phyloP scores from a whole-genome alignment of 768 basidiomycete species.

The Auriscalpium orientale region DNA sequence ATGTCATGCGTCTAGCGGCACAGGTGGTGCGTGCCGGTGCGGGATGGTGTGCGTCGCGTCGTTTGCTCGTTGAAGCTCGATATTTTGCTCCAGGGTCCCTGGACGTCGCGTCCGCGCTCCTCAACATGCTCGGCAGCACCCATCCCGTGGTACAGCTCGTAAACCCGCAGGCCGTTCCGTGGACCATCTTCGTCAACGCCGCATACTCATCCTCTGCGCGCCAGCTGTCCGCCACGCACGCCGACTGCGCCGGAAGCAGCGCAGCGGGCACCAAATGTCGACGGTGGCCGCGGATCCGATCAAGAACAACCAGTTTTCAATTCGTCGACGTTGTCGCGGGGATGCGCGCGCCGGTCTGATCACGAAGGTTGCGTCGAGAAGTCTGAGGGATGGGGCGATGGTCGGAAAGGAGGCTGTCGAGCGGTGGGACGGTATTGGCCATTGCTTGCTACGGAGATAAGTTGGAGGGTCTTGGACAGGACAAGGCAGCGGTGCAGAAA shows the following conservation, averaged over 20 bases:
- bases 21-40: constrained; percentile 24
- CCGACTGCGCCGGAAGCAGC: constrained; percentile 28
- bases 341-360: neutral
- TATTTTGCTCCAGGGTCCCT: constrained; percentile 16
- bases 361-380: constrained; percentile 2
- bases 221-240: constrained; percentile 26
- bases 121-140: constrained; percentile 19
- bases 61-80: neutral
- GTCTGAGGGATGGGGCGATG: neutral
- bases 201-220: constrained; percentile 17
- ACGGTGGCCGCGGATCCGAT: neutral
- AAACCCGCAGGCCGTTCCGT: constrained; percentile 29
- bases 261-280: constrained; percentile 1
- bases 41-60: constrained; percentile 20
- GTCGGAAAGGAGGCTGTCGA: neutral
- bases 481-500: no score
- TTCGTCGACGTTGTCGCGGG: constrained; percentile 17
- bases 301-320: constrained; percentile 8
- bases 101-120: constrained; percentile 26
- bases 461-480: no score
- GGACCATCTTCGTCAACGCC: constrained; percentile 24
- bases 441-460: neutral
- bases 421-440: constrained; percentile 13
- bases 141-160: constrained; percentile 28
- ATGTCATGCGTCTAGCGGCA: constrained; percentile 22